Conservation (phyloP, 371 early-diverging fungal genomes). For the Mortierella sp. region DNA sequence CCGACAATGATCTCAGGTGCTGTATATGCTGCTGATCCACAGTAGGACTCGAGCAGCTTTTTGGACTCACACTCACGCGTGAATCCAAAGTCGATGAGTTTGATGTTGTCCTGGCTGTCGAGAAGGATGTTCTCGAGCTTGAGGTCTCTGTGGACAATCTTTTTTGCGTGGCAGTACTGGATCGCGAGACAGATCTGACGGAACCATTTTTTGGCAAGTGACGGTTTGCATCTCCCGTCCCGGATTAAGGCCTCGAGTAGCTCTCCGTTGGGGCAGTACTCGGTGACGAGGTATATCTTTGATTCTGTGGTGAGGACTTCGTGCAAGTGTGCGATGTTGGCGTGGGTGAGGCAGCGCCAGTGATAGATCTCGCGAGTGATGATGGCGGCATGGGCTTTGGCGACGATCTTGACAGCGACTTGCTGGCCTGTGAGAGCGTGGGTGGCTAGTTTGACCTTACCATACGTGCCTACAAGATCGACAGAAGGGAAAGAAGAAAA, state of each 20-base stretch:
- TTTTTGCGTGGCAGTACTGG: constrained; percentile 78
- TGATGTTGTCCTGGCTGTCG: constrained; percentile 78
- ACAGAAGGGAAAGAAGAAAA: background rate
- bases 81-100: constrained; percentile 93
- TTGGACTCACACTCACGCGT: constrained; percentile 77
- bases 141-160: constrained; percentile 87
- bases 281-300: constrained; percentile 84
- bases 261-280: constrained; percentile 84
- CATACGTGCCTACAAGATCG: constrained; percentile 75
- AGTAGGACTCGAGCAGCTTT: constrained; percentile 84
- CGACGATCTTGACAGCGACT: constrained; percentile 91
- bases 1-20: constrained; percentile 86
- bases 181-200: constrained; percentile 81
- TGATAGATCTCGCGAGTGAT: constrained; percentile 90
- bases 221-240: constrained; percentile 67
- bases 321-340: constrained; percentile 86
- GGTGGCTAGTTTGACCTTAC: constrained; percentile 86
- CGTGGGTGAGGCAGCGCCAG: constrained; percentile 85
- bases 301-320: constrained; percentile 89
- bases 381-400: constrained; percentile 80
- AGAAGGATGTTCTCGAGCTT: constrained; percentile 90
- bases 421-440: constrained; percentile 85
- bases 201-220: constrained; percentile 72
- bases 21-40: constrained; percentile 87
- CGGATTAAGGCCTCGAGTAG: constrained; percentile 75